Conservation (phyloP, 495 filamentous ascomycete species). For the Oleoguttula mirabilis region DNA sequence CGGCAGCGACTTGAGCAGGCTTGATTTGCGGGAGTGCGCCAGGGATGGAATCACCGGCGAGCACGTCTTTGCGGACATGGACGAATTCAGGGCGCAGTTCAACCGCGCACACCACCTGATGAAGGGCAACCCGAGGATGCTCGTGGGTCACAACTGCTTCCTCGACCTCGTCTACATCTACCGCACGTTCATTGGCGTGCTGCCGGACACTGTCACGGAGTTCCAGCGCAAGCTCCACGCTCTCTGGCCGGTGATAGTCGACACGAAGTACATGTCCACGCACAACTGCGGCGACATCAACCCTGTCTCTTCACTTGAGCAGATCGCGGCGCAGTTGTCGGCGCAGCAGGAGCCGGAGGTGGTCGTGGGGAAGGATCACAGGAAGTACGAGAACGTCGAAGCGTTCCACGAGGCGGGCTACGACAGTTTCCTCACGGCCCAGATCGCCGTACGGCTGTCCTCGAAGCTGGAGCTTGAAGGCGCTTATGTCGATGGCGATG, state of each 20-base stretch:
- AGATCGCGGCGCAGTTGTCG: conserved; percentile 36
- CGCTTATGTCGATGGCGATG: conserved; percentile 11
- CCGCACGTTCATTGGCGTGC: conserved; percentile 50
- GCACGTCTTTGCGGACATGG: conserved; percentile 22
- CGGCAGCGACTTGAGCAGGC: conserved; percentile 42
- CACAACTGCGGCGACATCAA: conserved; percentile 41
- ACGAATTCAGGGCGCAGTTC: conserved; percentile 25
- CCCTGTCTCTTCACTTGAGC: conserved; percentile 38
- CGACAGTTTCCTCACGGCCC: conserved; percentile 59
- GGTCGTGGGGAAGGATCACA: conserved; percentile 33
- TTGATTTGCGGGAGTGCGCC: conserved; percentile 37
- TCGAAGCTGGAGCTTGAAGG: conserved; percentile 36
- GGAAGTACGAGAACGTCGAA: conserved; percentile 36
- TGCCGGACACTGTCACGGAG: conserved; percentile 49
- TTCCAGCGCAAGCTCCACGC: conserved; percentile 44
- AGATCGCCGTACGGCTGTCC: conserved; percentile 50
- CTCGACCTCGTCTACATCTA: conserved; percentile 63
- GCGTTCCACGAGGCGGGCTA: conserved; percentile 58
- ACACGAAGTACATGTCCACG: conserved; percentile 67
- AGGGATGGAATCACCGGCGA: conserved; percentile 18
- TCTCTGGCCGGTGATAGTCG: conserved; percentile 57
- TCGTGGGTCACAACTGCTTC: conserved; percentile 72
- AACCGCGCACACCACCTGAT: conserved; percentile 30
- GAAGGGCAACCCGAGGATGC: conserved; percentile 37
- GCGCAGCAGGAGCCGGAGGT: conserved; percentile 34